Evolutionary conservation across 495 filamentous ascomycete species (phyloP).

Genomic region (Apiosordaria backusii): DNA sequence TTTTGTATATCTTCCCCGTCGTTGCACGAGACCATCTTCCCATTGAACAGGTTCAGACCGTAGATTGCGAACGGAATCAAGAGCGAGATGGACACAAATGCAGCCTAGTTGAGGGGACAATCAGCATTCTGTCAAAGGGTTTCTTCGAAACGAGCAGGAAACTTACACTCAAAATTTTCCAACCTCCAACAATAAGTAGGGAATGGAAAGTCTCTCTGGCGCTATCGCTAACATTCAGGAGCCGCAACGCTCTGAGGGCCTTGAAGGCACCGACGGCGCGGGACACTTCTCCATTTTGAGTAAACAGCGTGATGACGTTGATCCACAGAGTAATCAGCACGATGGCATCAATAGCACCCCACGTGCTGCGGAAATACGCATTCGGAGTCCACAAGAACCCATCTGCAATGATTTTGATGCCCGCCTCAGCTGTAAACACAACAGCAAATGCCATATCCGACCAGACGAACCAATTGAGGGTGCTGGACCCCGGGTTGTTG

Average conservation of each 20-base stretch:
- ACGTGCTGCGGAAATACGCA: slow-evolving; percentile 92
- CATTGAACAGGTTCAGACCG: slow-evolving; percentile 86
- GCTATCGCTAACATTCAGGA: slow-evolving; percentile 95
- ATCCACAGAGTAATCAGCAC: slow-evolving; percentile 95
- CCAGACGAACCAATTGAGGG: slow-evolving; percentile 85
- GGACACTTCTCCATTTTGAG: slow-evolving; percentile 74
- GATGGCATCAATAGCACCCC: slow-evolving; percentile 93
- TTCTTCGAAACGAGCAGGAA: slow-evolving; percentile 38
- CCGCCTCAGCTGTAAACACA: slow-evolving; percentile 81
- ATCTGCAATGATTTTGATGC: slow-evolving; percentile 93
- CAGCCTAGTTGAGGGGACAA: slow-evolving; percentile 50
- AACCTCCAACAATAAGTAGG: slow-evolving; percentile 85
- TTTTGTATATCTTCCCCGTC: slow-evolving; percentile 56
- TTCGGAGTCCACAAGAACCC: slow-evolving; percentile 97
- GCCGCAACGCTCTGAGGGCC: slow-evolving; percentile 84
- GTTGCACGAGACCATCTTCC: slow-evolving; percentile 76
- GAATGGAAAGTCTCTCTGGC: slow-evolving; percentile 96
- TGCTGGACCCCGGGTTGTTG: slow-evolving; percentile 41
- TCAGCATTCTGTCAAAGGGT: neutral
- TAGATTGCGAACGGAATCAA: slow-evolving; percentile 97
- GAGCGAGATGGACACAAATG: slow-evolving; percentile 89
- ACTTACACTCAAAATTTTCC: slow-evolving; percentile 71
- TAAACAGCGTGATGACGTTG: slow-evolving; percentile 79
- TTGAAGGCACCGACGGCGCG: slow-evolving; percentile 95
- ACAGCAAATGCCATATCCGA: slow-evolving; percentile 86